phyloP scores from a whole-genome alignment of 345 rosid species.

The Hibiscus syriacus region DNA sequence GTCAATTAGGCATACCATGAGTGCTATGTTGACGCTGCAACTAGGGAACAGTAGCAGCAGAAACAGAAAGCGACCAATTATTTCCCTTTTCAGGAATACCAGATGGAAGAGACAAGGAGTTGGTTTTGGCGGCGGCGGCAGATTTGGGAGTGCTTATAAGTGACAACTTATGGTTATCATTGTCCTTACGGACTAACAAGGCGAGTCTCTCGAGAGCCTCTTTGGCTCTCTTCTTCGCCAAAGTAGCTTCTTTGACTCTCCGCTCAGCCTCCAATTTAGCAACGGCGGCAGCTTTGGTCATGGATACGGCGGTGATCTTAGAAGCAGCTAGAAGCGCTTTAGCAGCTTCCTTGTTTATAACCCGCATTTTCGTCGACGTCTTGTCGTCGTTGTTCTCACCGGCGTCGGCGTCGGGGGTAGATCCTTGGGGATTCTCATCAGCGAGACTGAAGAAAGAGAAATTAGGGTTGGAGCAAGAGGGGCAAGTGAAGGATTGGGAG shows the following conservation, averaged over 20 bases:
- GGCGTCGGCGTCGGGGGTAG: background rate
- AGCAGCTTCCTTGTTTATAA: slow-evolving; percentile 17
- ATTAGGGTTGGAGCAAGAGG: slow-evolving; percentile 36
- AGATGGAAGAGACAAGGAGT: background rate
- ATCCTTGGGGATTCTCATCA: slow-evolving; percentile 4
- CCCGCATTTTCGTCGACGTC: background rate
- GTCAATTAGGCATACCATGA: slow-evolving; percentile 15
- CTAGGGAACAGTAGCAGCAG: slow-evolving; percentile 2
- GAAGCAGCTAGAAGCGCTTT: slow-evolving; percentile 45
- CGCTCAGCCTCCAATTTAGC: slow-evolving; percentile 30
- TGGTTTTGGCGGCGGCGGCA: slow-evolving; percentile 2
- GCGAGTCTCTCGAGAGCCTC: slow-evolving; percentile 40
- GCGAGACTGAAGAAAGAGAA: slow-evolving; percentile 31
- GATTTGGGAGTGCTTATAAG: background rate
- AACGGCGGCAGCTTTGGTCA: slow-evolving; percentile 21
- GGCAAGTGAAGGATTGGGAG: slow-evolving; percentile 32
- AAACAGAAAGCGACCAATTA: slow-evolving; percentile 13
- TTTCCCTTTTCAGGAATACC: slow-evolving; percentile 3
- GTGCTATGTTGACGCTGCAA: slow-evolving; percentile 9
- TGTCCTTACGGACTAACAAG: slow-evolving; percentile 16
- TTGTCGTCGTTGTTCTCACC: no score
- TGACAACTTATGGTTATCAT: background rate
- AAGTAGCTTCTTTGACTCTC: slow-evolving; percentile 28
- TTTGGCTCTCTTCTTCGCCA: slow-evolving; percentile 39
- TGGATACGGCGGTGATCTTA: slow-evolving; percentile 28